phyloP scores from a whole-genome alignment of 169 alveolate species.

The Toxoplasma gondii region DNA sequence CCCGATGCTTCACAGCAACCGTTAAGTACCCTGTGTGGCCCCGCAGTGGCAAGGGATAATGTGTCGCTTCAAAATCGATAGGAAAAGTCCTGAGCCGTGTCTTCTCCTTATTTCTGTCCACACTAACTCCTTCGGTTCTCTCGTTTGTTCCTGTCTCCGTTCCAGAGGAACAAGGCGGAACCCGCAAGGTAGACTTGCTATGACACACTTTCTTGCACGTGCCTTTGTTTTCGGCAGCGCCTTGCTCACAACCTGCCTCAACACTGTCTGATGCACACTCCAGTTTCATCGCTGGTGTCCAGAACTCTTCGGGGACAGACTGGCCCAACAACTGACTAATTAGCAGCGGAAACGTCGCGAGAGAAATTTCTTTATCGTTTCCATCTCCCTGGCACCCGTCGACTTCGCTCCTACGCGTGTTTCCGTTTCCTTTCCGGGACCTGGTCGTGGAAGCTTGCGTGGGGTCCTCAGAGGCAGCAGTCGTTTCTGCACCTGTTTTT shows the following conservation, averaged over 20 bases:
- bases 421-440: neutral
- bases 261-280: too few species aligned
- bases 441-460: neutral
- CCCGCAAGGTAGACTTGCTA: too few species aligned
- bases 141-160: too few species aligned
- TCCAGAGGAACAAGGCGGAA: too few species aligned
- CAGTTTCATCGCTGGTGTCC: too few species aligned
- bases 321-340: conserved; percentile 12
- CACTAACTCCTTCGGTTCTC: too few species aligned
- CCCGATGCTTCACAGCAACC: conserved; percentile 48
- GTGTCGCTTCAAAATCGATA: conserved; percentile 38
- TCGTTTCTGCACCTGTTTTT: neutral
- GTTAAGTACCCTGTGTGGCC: conserved; percentile 68
- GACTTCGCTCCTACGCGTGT: neutral
- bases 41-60: conserved; percentile 66
- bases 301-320: neutral
- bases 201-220: neutral
- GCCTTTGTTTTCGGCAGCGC: too few species aligned
- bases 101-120: neutral
- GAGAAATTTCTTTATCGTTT: neutral
- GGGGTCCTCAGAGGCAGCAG: too few species aligned
- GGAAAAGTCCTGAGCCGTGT: neutral
- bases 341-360: conserved; percentile 21
- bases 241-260: neutral
- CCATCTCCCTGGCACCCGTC: neutral